Evolutionary conservation across 2,329 filamentous ascomycete genomes (phyloP).

Genomic region (Cladosporium cucumerinum): DNA sequence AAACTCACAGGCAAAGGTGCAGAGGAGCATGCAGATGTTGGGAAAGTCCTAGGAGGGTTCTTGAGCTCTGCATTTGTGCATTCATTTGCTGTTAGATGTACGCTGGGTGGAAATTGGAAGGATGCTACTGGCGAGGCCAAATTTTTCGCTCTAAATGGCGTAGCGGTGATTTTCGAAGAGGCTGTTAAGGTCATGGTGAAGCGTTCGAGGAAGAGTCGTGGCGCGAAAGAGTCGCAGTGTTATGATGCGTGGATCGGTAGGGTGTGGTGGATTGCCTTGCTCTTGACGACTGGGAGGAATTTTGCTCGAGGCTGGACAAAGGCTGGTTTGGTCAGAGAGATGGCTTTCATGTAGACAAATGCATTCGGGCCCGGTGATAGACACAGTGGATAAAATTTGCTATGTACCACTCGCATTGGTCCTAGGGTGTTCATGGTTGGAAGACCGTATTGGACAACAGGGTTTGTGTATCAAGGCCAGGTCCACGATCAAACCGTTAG

Average conservation of each 20-base stretch:
- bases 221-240: constrained; percentile 25
- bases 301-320: constrained; percentile 19
- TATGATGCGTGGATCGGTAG: constrained; percentile 37
- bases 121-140: constrained; percentile 33
- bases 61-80: constrained; percentile 42
- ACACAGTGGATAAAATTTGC: not conserved
- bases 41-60: constrained; percentile 45
- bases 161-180: constrained; percentile 32
- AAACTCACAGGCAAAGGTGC: constrained; percentile 37
- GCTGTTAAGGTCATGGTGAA: constrained; percentile 23
- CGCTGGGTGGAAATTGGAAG: constrained; percentile 38
- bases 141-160: constrained; percentile 33
- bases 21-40: constrained; percentile 40
- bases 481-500: not conserved
- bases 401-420: not conserved
- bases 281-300: constrained; percentile 40
- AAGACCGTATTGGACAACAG: not conserved
- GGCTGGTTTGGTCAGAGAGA: constrained; percentile 13
- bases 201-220: constrained; percentile 22
- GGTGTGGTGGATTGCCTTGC: constrained; percentile 40
- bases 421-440: not conserved
- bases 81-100: constrained; percentile 40
- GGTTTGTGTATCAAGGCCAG: not conserved
- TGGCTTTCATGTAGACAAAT: constrained; percentile 7
- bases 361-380: not conserved